Percentiles rank a stretch among this genome's conserved stretches.
Evolutionary conservation across 352 stramenopile genomes (phyloP).

Genomic region (Elongisporangium anandrum): DNA sequence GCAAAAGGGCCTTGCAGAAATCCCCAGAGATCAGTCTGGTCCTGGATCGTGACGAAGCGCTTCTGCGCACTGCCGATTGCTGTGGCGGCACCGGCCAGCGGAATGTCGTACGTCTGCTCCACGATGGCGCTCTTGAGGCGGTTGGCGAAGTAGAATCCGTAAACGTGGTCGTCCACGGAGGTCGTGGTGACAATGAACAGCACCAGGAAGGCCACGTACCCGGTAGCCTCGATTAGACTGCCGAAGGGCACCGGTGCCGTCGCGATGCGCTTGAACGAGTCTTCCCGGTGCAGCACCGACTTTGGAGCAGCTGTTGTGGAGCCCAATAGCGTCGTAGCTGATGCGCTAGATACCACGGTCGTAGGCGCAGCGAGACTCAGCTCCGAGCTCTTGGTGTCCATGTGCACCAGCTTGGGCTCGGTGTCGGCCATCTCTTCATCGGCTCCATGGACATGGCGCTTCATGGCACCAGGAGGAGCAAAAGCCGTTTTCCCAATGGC

Average conservation of each 20-base stretch:
- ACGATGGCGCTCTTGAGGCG: slow-evolving; percentile 42
- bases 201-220: slow-evolving; percentile 49
- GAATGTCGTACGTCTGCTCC: slow-evolving; percentile 39
- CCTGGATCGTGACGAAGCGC: slow-evolving; percentile 47
- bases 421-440: slow-evolving; percentile 8
- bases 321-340: not conserved
- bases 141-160: slow-evolving; percentile 66
- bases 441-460: slow-evolving; percentile 24
- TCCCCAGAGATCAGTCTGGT: slow-evolving; percentile 51
- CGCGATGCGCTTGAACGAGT: slow-evolving; percentile 37
- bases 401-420: slow-evolving; percentile 11
- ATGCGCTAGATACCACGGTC: slow-evolving; percentile 5
- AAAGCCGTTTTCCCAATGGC: not conserved
- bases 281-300: slow-evolving; percentile 18
- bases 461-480: slow-evolving; percentile 13
- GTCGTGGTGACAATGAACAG: slow-evolving; percentile 51
- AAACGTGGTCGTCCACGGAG: slow-evolving; percentile 35
- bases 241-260: slow-evolving; percentile 39
- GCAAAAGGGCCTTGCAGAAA: slow-evolving; percentile 61
- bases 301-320: slow-evolving; percentile 1
- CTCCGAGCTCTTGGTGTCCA: slow-evolving; percentile 22
- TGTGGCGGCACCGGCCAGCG: slow-evolving; percentile 8
- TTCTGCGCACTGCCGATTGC: slow-evolving; percentile 17
- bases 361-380: slow-evolving; percentile 13
- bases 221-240: slow-evolving; percentile 39